Conservation (phyloP, 208 protist genomes). For the Plasmodiophora brassicae region DNA sequence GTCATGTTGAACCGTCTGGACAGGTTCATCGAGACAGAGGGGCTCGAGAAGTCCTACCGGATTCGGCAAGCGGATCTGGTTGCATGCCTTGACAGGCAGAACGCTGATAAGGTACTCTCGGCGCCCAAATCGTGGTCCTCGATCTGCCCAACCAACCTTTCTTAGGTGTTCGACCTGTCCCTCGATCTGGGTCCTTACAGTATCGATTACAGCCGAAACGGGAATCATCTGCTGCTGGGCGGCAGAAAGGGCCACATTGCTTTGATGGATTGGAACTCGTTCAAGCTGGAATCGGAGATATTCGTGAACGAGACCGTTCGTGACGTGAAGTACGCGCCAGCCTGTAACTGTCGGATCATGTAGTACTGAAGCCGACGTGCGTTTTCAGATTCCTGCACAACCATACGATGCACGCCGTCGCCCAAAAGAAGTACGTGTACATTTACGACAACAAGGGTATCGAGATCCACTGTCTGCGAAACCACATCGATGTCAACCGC, state of each 20-base stretch:
- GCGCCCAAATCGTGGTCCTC: background rate
- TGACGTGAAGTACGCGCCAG: slow-evolving; percentile 68
- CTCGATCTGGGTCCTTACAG: slow-evolving; percentile 74
- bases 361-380: background rate
- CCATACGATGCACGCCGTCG: slow-evolving; percentile 92
- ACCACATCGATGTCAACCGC: slow-evolving; percentile 81
- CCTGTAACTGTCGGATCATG: background rate
- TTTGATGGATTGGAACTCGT: slow-evolving; percentile 84
- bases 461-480: slow-evolving; percentile 91
- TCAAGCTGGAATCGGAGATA: slow-evolving; percentile 73
- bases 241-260: slow-evolving; percentile 89
- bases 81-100: background rate
- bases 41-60: background rate
- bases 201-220: slow-evolving; percentile 83
- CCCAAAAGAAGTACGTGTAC: slow-evolving; percentile 96
- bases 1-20: too few relatives aligned
- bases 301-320: slow-evolving; percentile 82
- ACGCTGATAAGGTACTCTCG: background rate
- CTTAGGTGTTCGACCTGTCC: background rate
- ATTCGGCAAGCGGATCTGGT: background rate
- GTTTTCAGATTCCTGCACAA: slow-evolving; percentile 85
- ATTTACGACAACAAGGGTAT: slow-evolving; percentile 94
- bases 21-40: slow-evolving; percentile 20
- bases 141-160: too few relatives aligned
- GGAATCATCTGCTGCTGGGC: slow-evolving; percentile 78